Evolutionary conservation across 805 yeast genomes (phyloP).

Genomic region (Candida xiaguanensis): DNA sequence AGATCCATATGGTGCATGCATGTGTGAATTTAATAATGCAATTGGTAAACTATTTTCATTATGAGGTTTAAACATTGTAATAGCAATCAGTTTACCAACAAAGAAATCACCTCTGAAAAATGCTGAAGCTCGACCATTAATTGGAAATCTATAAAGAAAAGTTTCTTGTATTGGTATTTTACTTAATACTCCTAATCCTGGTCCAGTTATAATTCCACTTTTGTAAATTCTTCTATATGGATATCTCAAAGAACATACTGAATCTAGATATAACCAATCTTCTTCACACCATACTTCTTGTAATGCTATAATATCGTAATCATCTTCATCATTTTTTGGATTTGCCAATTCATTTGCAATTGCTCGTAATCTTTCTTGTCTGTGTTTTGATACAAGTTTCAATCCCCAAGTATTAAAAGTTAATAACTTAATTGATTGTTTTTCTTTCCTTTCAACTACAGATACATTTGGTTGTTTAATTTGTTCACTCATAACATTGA

Average conservation of each 20-base stretch:
- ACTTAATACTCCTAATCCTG: constrained; percentile 84
- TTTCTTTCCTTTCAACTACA: constrained; percentile 10
- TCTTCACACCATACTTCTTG: constrained; percentile 91
- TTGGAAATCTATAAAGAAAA: constrained; percentile 78
- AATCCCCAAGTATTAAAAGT: constrained; percentile 90
- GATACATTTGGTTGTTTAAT: background rate
- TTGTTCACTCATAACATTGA: background rate
- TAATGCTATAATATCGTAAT: constrained; percentile 83
- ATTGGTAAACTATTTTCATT: constrained; percentile 48
- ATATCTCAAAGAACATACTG: constrained; percentile 41
- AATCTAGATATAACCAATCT: constrained; percentile 70
- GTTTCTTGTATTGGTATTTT: constrained; percentile 79
- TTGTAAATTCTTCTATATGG: constrained; percentile 70
- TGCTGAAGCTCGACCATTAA: constrained; percentile 93
- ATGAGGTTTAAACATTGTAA: constrained; percentile 58
- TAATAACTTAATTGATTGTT: constrained; percentile 42
- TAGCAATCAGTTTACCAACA: constrained; percentile 87
- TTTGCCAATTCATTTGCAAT: constrained; percentile 64
- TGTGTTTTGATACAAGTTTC: constrained; percentile 70
- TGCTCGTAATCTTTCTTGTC: constrained; percentile 63
- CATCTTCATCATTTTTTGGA: constrained; percentile 21
- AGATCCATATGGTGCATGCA: constrained; percentile 88
- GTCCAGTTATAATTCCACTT: constrained; percentile 87
- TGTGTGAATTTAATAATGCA: constrained; percentile 84
- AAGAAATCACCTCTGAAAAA: constrained; percentile 95